Percentiles rank a stretch among this genome's conserved stretches.
Conservation (phyloP, 2,329 filamentous ascomycete species). For the Falciphora oryzae region DNA sequence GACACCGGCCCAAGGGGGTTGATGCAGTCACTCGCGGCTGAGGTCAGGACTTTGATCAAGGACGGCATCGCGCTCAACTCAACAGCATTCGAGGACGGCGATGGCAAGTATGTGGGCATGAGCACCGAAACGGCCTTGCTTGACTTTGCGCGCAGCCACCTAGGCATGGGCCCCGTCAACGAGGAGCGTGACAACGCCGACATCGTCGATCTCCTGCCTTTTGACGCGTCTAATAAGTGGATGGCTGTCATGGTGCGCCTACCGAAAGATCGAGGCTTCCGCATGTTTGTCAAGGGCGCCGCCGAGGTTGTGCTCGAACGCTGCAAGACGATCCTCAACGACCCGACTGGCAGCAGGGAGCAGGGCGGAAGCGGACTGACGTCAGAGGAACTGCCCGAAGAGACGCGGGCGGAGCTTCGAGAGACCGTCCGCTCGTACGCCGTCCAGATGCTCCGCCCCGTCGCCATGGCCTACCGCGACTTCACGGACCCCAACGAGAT, state of each 20-base stretch:
- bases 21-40: slow-evolving; percentile 31
- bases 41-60: slow-evolving; percentile 34
- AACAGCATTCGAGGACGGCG: slow-evolving; percentile 60
- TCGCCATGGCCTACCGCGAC: slow-evolving; percentile 66
- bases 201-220: slow-evolving; percentile 34
- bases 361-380: background rate
- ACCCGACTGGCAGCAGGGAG: background rate
- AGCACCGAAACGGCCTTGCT: slow-evolving; percentile 74
- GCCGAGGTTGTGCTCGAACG: slow-evolving; percentile 42
- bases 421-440: slow-evolving; percentile 11
- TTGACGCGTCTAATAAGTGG: slow-evolving; percentile 49
- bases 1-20: background rate
- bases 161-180: slow-evolving; percentile 57
- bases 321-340: slow-evolving; percentile 22
- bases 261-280: slow-evolving; percentile 38
- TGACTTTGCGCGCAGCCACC: slow-evolving; percentile 59
- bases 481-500: slow-evolving; percentile 53
- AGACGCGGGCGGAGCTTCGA: background rate
- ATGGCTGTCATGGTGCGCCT: slow-evolving; percentile 60
- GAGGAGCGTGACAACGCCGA: slow-evolving; percentile 58
- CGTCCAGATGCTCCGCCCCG: slow-evolving; percentile 34
- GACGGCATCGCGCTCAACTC: slow-evolving; percentile 54
- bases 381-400: background rate
- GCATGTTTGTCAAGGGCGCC: slow-evolving; percentile 49
- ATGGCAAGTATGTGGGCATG: slow-evolving; percentile 60